Percentiles rank a stretch among this genome's conserved stretches.
These are phyloP conservation scores for Marasmius tenuissimus DNA, from an alignment of 1,284 basidiomycete genomes.

Conservation along the genomic window DNA sequence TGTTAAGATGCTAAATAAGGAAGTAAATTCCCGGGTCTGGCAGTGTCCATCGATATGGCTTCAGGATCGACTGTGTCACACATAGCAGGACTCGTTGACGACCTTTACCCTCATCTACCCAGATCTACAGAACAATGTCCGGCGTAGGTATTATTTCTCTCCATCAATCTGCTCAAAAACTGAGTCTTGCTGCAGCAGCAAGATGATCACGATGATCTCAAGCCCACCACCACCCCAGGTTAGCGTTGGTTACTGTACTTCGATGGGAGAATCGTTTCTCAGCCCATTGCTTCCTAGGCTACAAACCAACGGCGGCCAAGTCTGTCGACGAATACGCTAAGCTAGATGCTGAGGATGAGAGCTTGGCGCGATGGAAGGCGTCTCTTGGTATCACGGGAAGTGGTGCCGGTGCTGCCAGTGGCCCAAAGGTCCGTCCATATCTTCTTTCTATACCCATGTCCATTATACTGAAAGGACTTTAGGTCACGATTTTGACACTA, in stretches of 20 bases:
- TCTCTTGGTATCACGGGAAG: slow-evolving; percentile 80
- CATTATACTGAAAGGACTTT: slow-evolving; percentile 5
- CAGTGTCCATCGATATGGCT: not conserved
- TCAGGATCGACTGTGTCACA: not conserved
- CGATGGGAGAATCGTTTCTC: slow-evolving; percentile 16
- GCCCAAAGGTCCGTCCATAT: slow-evolving; percentile 58
- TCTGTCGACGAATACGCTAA: slow-evolving; percentile 69
- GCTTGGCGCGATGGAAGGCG: slow-evolving; percentile 86
- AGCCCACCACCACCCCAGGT: slow-evolving; percentile 67
- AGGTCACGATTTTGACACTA: slow-evolving; percentile 72
- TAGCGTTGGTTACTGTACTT: slow-evolving; percentile 9
- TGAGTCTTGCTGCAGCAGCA: slow-evolving; percentile 33
- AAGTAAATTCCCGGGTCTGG: not conserved
- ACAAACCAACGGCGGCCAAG: slow-evolving; percentile 69
- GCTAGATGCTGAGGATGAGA: slow-evolving; percentile 85
- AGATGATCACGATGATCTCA: slow-evolving; percentile 66
- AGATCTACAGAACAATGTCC: slow-evolving; percentile 37
- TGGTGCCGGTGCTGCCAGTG: slow-evolving; percentile 37
- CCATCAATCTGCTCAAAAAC: not conserved
- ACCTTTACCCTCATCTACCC: not conserved
- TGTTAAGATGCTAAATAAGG: not conserved
- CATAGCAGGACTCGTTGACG: not conserved
- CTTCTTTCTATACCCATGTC: not conserved
- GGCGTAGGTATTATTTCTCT: slow-evolving; percentile 28
- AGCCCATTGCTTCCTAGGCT: slow-evolving; percentile 46